phyloP scores from a whole-genome alignment of 2,329 filamentous ascomycete genomes.

The Xylariaceae sp. region DNA sequence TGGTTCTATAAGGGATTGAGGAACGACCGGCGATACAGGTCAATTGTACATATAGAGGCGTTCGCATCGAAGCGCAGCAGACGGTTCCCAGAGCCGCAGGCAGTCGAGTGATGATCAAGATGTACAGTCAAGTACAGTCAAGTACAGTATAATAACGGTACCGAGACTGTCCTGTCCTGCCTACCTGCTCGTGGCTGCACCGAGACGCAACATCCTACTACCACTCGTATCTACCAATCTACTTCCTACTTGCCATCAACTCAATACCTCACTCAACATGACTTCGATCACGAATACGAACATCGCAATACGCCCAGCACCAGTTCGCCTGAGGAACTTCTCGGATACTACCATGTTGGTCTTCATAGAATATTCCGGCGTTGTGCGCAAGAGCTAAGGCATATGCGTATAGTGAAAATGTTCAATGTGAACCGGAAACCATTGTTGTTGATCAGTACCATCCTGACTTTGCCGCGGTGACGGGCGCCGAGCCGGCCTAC shows the following conservation, averaged over 20 bases:
- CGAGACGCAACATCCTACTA: background rate
- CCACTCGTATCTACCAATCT: background rate
- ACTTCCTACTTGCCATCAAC: too few relatives aligned
- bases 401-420: too few relatives aligned
- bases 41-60: slow-evolving; percentile 25
- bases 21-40: slow-evolving; percentile 13
- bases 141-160: background rate
- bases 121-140: background rate
- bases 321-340: background rate
- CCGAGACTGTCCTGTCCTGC: background rate
- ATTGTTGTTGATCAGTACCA: slow-evolving; percentile 32
- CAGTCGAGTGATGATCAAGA: background rate
- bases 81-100: background rate
- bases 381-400: too few relatives aligned
- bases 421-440: slow-evolving; percentile 5
- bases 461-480: slow-evolving; percentile 25
- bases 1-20: slow-evolving; percentile 2
- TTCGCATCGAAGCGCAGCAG: slow-evolving; percentile 14
- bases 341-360: too few relatives aligned
- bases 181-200: background rate
- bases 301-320: background rate
- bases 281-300: background rate
- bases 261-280: background rate
- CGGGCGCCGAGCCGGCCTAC: slow-evolving; percentile 26
- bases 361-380: too few relatives aligned